A percentile compares a stretch with the other conserved stretches of the same genome.
Evolutionary conservation across 192 early-diverging fungal genomes (phyloP).

Genomic region (Helicostylum pulchrum): DNA sequence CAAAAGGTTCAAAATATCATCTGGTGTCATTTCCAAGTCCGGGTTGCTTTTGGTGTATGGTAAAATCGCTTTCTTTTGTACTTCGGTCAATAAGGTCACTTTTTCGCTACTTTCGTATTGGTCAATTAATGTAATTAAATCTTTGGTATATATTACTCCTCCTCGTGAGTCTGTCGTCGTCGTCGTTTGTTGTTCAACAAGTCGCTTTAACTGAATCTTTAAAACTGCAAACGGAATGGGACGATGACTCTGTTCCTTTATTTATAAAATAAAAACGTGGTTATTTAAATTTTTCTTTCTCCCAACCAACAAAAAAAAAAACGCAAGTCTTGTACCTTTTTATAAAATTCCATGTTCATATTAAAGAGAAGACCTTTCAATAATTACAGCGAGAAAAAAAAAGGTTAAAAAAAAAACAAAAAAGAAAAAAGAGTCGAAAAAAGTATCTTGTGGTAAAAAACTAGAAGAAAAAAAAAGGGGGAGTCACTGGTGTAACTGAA

Average conservation of each 20-base stretch:
- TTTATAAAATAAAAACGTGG: neutral
- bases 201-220: conserved; percentile 23
- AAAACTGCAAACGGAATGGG: conserved; percentile 27
- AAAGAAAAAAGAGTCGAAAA: too few species aligned
- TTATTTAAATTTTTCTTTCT: too few species aligned
- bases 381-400: too few species aligned
- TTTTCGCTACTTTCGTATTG: conserved; percentile 31
- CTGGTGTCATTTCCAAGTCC: conserved; percentile 43
- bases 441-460: too few species aligned
- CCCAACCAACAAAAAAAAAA: too few species aligned
- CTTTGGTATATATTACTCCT: conserved; percentile 37
- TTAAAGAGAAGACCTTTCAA: too few species aligned
- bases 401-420: too few species aligned
- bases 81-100: conserved; percentile 29
- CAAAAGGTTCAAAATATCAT: conserved; percentile 41
- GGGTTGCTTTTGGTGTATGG: conserved; percentile 31
- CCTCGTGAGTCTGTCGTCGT: conserved; percentile 4
- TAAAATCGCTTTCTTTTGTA: conserved; percentile 33
- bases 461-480: too few species aligned
- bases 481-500: too few species aligned
- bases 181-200: conserved; percentile 15
- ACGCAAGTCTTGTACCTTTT: too few species aligned
- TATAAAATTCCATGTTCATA: too few species aligned
- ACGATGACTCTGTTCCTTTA: neutral
- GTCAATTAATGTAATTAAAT: conserved; percentile 35